Evolutionary conservation across 257 asterid genomes (phyloP).

Genomic region (Solanum paucissectum): DNA sequence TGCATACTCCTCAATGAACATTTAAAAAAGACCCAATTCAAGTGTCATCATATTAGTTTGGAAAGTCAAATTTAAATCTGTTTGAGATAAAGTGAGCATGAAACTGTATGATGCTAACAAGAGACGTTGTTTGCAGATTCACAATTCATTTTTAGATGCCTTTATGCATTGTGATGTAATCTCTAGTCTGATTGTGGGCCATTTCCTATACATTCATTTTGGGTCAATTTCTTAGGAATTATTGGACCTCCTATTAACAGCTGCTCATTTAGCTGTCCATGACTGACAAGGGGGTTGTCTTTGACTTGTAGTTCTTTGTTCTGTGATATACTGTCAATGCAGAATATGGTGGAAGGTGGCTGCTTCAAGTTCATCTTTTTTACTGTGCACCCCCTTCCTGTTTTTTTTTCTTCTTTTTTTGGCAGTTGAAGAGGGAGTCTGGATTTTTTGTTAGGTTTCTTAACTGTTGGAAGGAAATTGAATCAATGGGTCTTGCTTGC

Average conservation of each 20-base stretch:
- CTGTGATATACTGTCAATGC: neutral
- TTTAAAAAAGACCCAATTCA: neutral
- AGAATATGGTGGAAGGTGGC: neutral
- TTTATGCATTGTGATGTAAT: neutral
- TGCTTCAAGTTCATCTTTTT: neutral
- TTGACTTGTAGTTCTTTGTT: neutral
- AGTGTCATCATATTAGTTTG: neutral
- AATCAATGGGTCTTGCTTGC: conserved; percentile 4
- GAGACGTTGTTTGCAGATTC: neutral
- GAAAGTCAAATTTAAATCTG: neutral
- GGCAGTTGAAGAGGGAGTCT: neutral
- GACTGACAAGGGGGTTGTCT: neutral
- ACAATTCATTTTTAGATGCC: neutral
- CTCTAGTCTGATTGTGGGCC: neutral
- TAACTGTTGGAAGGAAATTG: neutral
- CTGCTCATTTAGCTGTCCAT: neutral
- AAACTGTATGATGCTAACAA: neutral
- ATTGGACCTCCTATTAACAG: neutral
- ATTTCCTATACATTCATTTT: neutral
- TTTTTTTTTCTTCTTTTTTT: neutral
- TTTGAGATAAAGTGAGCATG: neutral
- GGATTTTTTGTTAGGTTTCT: neutral
- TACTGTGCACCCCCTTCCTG: neutral
- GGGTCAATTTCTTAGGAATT: neutral
- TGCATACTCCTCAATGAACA: neutral